Conservation (phyloP, 176 grass and related monocot genomes). For the Bothriochloa decipiens region DNA sequence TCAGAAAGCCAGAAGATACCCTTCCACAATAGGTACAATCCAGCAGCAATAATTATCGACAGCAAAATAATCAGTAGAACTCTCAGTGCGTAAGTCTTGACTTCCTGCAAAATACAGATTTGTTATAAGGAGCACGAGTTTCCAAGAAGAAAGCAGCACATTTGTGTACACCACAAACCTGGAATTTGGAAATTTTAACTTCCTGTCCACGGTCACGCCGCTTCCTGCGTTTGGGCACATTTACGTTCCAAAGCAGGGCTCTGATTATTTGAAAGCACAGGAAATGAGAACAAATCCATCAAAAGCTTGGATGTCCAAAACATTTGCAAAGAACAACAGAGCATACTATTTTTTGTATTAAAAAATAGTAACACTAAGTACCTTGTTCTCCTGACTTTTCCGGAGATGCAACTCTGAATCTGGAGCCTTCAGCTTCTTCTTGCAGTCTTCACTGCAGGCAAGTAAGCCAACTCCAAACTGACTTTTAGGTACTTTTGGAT, state of each 20-base stretch:
- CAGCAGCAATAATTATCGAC: conserved; percentile 31
- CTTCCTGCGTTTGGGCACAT: conserved; percentile 77
- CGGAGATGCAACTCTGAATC: conserved; percentile 77
- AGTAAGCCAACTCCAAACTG: conserved; percentile 86
- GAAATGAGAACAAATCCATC: not conserved
- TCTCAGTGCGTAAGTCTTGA: conserved; percentile 43
- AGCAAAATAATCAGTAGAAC: conserved; percentile 54
- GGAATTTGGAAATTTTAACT: conserved; percentile 57
- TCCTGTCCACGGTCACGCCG: conserved; percentile 70
- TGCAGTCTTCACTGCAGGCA: conserved; percentile 63
- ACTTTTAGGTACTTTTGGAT: conserved; percentile 74
- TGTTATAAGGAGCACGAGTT: conserved; percentile 4
- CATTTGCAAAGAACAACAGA: not conserved
- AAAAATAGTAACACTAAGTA: conserved; percentile 30
- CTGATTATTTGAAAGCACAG: conserved; percentile 32
- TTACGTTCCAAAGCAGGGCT: conserved; percentile 44
- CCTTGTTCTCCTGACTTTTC: conserved; percentile 75
- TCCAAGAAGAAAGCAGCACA: not conserved
- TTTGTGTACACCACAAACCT: conserved; percentile 53
- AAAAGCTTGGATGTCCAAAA: not conserved
- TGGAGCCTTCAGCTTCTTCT: conserved; percentile 61
- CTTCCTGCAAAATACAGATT: conserved; percentile 48
- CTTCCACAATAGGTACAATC: conserved; percentile 49
- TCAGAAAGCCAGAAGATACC: conserved; percentile 76
- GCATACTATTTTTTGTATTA: not conserved